Base-by-base conservation (phyloP, 2,329 filamentous ascomycete genomes). In the Emmonsia crescens region DNA sequence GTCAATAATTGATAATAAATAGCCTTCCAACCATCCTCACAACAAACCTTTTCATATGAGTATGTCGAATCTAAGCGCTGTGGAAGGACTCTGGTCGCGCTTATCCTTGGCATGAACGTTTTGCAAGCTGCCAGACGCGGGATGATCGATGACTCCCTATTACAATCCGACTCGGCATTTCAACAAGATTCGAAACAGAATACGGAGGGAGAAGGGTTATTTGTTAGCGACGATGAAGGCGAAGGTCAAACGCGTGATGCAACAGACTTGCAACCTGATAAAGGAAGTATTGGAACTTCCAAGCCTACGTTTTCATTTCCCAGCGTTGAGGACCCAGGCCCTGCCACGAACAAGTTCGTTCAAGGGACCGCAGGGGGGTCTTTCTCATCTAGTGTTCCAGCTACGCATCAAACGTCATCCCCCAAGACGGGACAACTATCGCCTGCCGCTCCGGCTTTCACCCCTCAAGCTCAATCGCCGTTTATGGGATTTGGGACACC, bases 1-100 rank as follows among this genome's bases (percentile, higher is more conserved):
- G 16, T 51, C 38, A 62, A 62, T 67, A 78, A 48, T 27, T 48
- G 21, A 49, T 31, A 31, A 12, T 33, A 21, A 62, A 63, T 67
- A 78, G 77, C 70, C 54, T 77, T 78, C 56, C 72, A 73, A 62
- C 73, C 75, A 16, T 75, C 76, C 38, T 74, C 75, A n/a, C 76
- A 77, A 38, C 84, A 85, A 65, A 73, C 75, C 19, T 83, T 82
- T 64, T 85, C 82, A 0, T 71, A 79, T 24, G 73, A 66, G 5
- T 75, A 82, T 58, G 84, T 87, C 19, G 84, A 87, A 68, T 73
- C 73, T 31, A 87, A 87, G 71, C 79, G 84, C 46, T 75, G 78
- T 61, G 78, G 79, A 27, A 78, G 84, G 66, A 79, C 76, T 1
- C 71, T 84, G n/a, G 78, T 80, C 27, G 80, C 83, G 9, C 72